A percentile compares a stretch with the other conserved stretches of the same genome.
Conservation (phyloP, 2,329 filamentous ascomycete genomes). For the Monosporascus sp. region DNA sequence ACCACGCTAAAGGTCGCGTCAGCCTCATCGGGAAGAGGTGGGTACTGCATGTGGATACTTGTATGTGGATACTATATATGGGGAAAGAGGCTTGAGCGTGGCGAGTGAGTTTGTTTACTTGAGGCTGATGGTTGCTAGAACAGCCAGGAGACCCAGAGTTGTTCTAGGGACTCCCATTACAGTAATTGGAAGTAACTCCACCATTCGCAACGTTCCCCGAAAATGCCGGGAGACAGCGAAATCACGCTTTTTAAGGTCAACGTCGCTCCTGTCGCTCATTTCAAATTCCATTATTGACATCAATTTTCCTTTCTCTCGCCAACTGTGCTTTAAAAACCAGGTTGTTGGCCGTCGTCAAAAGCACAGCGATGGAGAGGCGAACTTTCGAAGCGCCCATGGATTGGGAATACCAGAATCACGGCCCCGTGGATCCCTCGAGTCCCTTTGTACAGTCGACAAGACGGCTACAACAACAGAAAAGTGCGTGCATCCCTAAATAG, state of each 20-base stretch:
- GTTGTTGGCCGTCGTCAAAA: background rate
- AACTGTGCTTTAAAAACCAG: no score
- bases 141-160: background rate
- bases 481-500: background rate
- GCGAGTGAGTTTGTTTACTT: slow-evolving; percentile 1
- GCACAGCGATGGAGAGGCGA: slow-evolving; percentile 43
- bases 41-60: background rate
- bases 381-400: slow-evolving; percentile 60
- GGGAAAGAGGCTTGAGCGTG: background rate
- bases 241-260: no score
- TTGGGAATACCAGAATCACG: slow-evolving; percentile 57
- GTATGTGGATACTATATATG: background rate
- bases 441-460: slow-evolving; percentile 53
- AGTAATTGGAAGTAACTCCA: no score
- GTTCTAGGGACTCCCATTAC: no score
- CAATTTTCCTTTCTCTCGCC: no score
- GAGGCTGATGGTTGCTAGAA: slow-evolving; percentile 1
- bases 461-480: background rate
- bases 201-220: no score
- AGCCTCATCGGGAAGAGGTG: no score
- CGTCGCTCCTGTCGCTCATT: no score
- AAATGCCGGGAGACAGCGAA: no score
- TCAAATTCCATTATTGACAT: no score
- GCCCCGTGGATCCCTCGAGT: slow-evolving; percentile 55
- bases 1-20: no score